These are phyloP conservation scores for Podaxis sp. DNA, from an alignment of 768 basidiomycete species.

Conservation along the genomic window DNA sequence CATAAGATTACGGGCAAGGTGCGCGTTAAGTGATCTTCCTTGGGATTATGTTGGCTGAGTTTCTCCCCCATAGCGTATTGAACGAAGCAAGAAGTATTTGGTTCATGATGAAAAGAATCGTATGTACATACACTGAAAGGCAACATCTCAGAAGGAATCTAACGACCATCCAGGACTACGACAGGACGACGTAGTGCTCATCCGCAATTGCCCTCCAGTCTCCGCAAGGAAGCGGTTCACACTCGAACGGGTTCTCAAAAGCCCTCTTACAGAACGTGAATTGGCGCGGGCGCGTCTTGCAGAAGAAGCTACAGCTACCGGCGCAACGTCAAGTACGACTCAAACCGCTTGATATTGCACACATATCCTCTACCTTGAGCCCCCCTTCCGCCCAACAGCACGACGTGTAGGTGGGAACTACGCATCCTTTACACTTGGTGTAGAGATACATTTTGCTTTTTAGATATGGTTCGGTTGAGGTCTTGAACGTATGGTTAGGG, in stretches of 20 bases:
- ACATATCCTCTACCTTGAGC: background rate
- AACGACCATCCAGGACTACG: constrained; percentile 47
- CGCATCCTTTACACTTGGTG: background rate
- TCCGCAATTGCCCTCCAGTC: constrained; percentile 79
- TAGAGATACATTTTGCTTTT: background rate
- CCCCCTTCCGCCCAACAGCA: background rate
- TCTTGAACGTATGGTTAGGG: background rate
- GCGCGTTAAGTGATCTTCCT: constrained; percentile 18
- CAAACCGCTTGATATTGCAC: background rate
- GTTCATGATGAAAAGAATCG: constrained; percentile 73
- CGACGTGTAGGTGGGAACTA: background rate
- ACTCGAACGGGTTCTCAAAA: constrained; percentile 63
- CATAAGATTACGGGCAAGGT: constrained; percentile 81
- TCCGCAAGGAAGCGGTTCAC: constrained; percentile 79
- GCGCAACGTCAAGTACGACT: constrained; percentile 17
- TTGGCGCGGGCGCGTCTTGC: constrained; percentile 28
- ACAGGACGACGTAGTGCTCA: constrained; percentile 67
- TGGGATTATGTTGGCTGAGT: background rate
- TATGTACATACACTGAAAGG: constrained; percentile 32
- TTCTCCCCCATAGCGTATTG: constrained; percentile 51
- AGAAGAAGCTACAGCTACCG: constrained; percentile 16
- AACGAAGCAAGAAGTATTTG: constrained; percentile 75
- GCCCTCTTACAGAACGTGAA: constrained; percentile 65
- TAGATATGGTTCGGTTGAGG: background rate
- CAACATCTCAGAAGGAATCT: background rate